A percentile compares a stretch with the other conserved stretches of the same genome.
These are phyloP conservation scores for Ophiosphaerella herpotricha DNA, from an alignment of 2,329 filamentous ascomycete genomes.

Conservation along the genomic window DNA sequence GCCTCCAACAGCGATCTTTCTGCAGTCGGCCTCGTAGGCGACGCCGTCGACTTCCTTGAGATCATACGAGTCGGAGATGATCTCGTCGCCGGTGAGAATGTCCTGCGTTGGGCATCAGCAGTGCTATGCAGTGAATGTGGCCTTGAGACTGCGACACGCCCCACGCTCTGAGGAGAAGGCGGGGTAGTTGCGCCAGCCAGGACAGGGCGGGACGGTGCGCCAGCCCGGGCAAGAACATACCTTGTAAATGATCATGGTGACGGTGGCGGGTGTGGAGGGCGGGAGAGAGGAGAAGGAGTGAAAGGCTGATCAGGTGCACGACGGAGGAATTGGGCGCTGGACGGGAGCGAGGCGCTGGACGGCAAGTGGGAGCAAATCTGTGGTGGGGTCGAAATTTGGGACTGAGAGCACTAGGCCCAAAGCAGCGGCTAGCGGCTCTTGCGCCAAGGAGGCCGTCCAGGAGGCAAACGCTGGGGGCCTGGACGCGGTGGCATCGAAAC, in stretches of 20 bases:
- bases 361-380: neutral
- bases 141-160: neutral
- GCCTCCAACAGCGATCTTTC: slow-evolving; percentile 80
- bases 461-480: neutral
- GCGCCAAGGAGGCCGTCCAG: slow-evolving; percentile 4
- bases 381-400: slow-evolving; percentile 35
- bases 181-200: slow-evolving; percentile 26
- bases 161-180: slow-evolving; percentile 19
- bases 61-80: slow-evolving; percentile 93
- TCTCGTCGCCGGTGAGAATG: slow-evolving; percentile 85
- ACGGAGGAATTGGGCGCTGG: slow-evolving; percentile 17
- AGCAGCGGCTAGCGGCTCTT: neutral
- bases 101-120: slow-evolving; percentile 64
- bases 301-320: slow-evolving; percentile 11
- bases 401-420: slow-evolving; percentile 5
- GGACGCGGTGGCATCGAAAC: neutral
- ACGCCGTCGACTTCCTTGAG: slow-evolving; percentile 78
- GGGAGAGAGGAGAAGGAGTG: slow-evolving; percentile 11
- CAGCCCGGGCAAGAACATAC: slow-evolving; percentile 42
- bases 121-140: neutral
- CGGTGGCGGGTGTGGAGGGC: slow-evolving; percentile 18
- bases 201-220: slow-evolving; percentile 17
- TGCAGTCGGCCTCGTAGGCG: slow-evolving; percentile 89
- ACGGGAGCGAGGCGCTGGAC: slow-evolving; percentile 14
- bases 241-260: slow-evolving; percentile 64